A percentile compares a stretch with the other conserved stretches of the same genome.
phyloP scores from a whole-genome alignment of 2,329 filamentous ascomycete species.

The Cladophialophora immunda region DNA sequence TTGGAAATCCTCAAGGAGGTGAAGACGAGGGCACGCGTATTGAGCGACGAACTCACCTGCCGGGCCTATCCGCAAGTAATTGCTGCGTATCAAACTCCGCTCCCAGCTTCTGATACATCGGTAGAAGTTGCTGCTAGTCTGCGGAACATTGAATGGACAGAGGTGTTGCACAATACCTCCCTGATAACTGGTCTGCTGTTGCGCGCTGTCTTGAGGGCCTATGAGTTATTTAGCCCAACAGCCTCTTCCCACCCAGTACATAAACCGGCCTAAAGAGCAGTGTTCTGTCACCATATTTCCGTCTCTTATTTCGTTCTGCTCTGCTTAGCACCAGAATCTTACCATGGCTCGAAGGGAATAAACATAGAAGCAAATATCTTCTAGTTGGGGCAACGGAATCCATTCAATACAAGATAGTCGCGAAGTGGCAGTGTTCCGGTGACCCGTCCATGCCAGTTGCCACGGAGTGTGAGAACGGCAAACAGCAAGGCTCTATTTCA shows the following conservation, averaged over 20 bases:
- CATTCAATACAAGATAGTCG: slow-evolving; percentile 11
- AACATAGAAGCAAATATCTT: neutral
- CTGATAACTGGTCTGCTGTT: slow-evolving; percentile 11
- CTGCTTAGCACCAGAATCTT: slow-evolving; percentile 6
- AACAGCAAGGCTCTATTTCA: slow-evolving; percentile 16
- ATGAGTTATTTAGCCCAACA: slow-evolving; percentile 12
- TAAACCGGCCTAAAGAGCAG: slow-evolving; percentile 21
- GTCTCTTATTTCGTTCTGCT: slow-evolving; percentile 5
- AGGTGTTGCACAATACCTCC: slow-evolving; percentile 26
- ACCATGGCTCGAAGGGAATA: neutral
- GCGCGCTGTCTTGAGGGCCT: neutral
- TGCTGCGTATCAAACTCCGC: neutral
- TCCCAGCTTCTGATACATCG: slow-evolving; percentile 11
- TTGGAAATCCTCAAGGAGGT: slow-evolving; percentile 4
- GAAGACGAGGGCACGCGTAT: slow-evolving; percentile 7
- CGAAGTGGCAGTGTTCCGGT: slow-evolving; percentile 20
- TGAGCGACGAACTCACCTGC: slow-evolving; percentile 14
- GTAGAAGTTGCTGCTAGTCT: slow-evolving; percentile 19
- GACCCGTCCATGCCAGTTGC: slow-evolving; percentile 19
- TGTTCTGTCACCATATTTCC: slow-evolving; percentile 13
- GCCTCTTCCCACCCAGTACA: slow-evolving; percentile 24
- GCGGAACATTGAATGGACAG: slow-evolving; percentile 26
- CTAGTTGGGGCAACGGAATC: slow-evolving; percentile 18
- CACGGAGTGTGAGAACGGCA: slow-evolving; percentile 15
- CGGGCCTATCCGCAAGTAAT: neutral